Evolutionary conservation across 2,329 filamentous ascomycete species (phyloP).

Genomic region (Cercospora citrullina): DNA sequence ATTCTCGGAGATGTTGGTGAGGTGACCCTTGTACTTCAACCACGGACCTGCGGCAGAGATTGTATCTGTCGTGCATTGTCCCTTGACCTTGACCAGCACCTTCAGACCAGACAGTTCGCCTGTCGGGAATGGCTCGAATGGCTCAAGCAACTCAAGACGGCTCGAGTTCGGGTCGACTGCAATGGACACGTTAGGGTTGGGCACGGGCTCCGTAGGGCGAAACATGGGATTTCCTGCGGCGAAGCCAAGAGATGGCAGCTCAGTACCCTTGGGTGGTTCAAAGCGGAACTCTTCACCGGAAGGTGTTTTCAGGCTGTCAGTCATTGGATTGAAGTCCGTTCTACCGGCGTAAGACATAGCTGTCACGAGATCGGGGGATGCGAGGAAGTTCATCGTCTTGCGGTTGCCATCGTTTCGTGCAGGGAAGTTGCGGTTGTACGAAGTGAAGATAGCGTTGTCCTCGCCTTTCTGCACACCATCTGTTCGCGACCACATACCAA

Average conservation of each 20-base stretch:
- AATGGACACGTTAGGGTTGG: slow-evolving; percentile 70
- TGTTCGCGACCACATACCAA: slow-evolving; percentile 92
- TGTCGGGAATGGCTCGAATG: slow-evolving; percentile 78
- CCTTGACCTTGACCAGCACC: slow-evolving; percentile 93
- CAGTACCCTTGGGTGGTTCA: slow-evolving; percentile 64
- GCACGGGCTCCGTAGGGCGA: slow-evolving; percentile 68
- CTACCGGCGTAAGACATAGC: slow-evolving; percentile 90
- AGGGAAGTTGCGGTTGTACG: slow-evolving; percentile 98
- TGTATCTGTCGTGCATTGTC: slow-evolving; percentile 98
- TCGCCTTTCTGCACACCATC: slow-evolving; percentile 83
- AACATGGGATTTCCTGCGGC: slow-evolving; percentile 74
- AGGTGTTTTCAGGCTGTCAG: slow-evolving; percentile 77
- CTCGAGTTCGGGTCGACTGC: slow-evolving; percentile 83
- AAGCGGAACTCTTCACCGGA: slow-evolving; percentile 81
- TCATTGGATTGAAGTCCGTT: slow-evolving; percentile 95
- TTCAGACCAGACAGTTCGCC: slow-evolving; percentile 72
- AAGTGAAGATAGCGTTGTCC: slow-evolving; percentile 90
- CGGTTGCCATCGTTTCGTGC: slow-evolving; percentile 96
- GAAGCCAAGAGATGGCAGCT: slow-evolving; percentile 72
- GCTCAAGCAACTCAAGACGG: slow-evolving; percentile 86
- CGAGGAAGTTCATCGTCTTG: slow-evolving; percentile 97
- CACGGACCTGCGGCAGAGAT: slow-evolving; percentile 96
- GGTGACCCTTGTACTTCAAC: slow-evolving; percentile 99
- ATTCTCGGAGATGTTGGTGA: slow-evolving; percentile 97
- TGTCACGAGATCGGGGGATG: slow-evolving; percentile 93